Conservation (phyloP, 2,329 filamentous ascomycete species). For the Pseudogymnoascus sp. region DNA sequence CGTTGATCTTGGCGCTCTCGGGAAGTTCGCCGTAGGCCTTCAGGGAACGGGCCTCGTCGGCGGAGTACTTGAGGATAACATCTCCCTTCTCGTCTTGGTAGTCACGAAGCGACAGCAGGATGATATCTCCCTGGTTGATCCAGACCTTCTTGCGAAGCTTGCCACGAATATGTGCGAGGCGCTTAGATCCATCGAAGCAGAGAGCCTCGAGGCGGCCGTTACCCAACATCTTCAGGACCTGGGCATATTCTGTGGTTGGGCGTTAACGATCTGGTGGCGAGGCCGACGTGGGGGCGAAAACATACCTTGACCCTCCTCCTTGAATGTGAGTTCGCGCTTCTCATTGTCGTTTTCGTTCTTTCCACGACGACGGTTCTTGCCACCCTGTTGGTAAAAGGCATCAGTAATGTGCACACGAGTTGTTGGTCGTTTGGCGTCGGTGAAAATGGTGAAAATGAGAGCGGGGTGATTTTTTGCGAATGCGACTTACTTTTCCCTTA, state of each 20-base stretch:
- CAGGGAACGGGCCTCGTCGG: constrained; percentile 89
- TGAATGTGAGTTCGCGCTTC: constrained; percentile 97
- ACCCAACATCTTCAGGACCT: constrained; percentile 91
- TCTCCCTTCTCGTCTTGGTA: constrained; percentile 93
- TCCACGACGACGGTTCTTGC: constrained; percentile 96
- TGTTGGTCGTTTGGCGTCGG: background rate
- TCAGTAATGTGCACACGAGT: constrained; percentile 12
- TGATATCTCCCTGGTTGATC: constrained; percentile 98
- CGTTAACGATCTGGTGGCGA: constrained; percentile 1
- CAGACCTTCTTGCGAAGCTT: constrained; percentile 99
- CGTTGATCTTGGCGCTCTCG: constrained; percentile 99
- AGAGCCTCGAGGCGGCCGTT: constrained; percentile 85
- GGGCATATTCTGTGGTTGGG: constrained; percentile 57
- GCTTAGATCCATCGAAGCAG: constrained; percentile 90
- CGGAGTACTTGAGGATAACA: constrained; percentile 89
- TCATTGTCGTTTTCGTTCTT: constrained; percentile 99
- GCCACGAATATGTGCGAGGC: constrained; percentile 79
- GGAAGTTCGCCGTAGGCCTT: constrained; percentile 97
- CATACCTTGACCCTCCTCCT: constrained; percentile 86
- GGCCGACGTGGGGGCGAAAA: constrained; percentile 11
- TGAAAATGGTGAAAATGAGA: constrained; percentile 13
- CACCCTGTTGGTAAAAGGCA: constrained; percentile 54
- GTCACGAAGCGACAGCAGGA: constrained; percentile 78
- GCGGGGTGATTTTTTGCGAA: constrained; percentile 13
- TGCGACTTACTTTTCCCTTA: constrained; percentile 81